Conservation (phyloP, 106 monocot species). For the Allium cepa region DNA sequence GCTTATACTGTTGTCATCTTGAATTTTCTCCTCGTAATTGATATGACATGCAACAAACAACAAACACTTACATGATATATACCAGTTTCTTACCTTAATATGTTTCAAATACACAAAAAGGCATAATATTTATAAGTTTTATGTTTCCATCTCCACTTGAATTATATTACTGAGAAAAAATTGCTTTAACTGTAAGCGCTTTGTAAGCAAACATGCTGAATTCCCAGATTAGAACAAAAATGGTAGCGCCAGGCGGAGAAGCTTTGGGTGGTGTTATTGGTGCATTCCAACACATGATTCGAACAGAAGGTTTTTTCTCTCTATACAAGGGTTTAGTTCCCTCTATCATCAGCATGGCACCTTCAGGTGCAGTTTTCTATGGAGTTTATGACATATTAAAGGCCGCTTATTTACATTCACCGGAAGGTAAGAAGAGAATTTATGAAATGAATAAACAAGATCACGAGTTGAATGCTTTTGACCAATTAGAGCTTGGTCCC, state of each 20-base stretch:
- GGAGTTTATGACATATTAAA: constrained; percentile 97
- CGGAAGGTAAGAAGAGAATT: constrained; percentile 58
- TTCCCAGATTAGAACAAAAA: constrained; percentile 75
- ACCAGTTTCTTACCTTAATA: too few relatives aligned
- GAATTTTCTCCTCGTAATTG: too few relatives aligned
- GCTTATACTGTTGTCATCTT: too few relatives aligned
- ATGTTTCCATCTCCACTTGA: too few relatives aligned
- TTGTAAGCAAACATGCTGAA: too few relatives aligned
- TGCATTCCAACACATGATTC: constrained; percentile 70
- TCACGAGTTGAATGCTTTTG: constrained; percentile 61
- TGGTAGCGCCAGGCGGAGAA: constrained; percentile 98
- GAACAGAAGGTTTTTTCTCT: constrained; percentile 74
- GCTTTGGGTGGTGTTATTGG: constrained; percentile 86
- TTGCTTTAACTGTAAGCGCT: too few relatives aligned
- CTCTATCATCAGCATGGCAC: constrained; percentile 95
- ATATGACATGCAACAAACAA: too few relatives aligned
- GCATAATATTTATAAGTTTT: too few relatives aligned
- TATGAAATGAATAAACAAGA: constrained; percentile 45
- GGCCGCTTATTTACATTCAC: constrained; percentile 73
- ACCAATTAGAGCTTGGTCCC: constrained; percentile 73
- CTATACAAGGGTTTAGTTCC: constrained; percentile 90
- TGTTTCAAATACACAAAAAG: too few relatives aligned
- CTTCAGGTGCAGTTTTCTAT: constrained; percentile 96
- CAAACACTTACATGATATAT: too few relatives aligned
- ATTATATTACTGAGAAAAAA: too few relatives aligned